phyloP scores from a whole-genome alignment of 768 basidiomycete species.

The Macrolepiota fuliginosa region DNA sequence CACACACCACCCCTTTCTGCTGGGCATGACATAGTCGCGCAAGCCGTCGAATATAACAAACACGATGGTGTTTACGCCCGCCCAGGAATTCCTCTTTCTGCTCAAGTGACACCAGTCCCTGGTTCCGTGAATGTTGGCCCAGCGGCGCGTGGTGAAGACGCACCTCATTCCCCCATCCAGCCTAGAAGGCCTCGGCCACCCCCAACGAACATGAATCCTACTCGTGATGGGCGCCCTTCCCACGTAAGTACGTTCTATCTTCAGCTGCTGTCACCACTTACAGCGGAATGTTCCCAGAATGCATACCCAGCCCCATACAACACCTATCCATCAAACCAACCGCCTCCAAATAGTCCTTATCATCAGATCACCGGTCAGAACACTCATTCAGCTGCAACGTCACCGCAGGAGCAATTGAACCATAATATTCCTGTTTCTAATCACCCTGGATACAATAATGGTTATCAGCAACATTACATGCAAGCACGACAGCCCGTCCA shows the following conservation, averaged over 20 bases:
- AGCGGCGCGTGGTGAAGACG: constrained; percentile 34
- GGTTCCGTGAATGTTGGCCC: constrained; percentile 33
- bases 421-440: constrained; percentile 10
- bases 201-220: constrained; percentile 29
- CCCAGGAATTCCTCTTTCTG: constrained; percentile 44
- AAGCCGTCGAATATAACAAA: constrained; percentile 43
- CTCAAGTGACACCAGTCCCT: constrained; percentile 37
- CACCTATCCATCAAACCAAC: constrained; percentile 37
- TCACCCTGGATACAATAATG: constrained; percentile 9
- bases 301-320: constrained; percentile 37
- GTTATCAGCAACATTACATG: constrained; percentile 11
- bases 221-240: constrained; percentile 47
- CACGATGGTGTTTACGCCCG: constrained; percentile 48
- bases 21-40: constrained; percentile 32
- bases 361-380: constrained; percentile 25
- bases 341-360: constrained; percentile 29
- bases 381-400: constrained; percentile 8
- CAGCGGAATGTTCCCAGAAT: constrained; percentile 1
- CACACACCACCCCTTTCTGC: constrained; percentile 47
- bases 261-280: neutral
- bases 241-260: constrained; percentile 40
- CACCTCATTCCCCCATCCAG: constrained; percentile 33
- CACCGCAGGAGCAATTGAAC: constrained; percentile 11
- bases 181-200: constrained; percentile 42
- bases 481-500: constrained; percentile 10